A percentile compares a stretch with the other conserved stretches of the same genome.
These are phyloP conservation scores for Backusella tarrabulga DNA, from an alignment of 192 early-diverging fungal genomes.

Conservation along the genomic window DNA sequence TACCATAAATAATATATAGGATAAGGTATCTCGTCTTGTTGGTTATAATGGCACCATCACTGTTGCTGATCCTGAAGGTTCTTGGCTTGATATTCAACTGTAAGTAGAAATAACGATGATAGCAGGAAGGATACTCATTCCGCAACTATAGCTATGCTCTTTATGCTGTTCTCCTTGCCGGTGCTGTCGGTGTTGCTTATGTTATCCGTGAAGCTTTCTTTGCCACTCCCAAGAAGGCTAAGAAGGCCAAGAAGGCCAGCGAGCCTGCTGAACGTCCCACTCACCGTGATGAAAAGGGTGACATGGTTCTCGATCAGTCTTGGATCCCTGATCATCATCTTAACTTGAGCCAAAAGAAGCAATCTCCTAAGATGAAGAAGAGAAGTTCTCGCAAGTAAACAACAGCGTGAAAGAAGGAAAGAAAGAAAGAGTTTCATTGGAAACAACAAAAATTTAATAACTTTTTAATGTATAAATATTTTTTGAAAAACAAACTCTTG, in stretches of 20 bases:
- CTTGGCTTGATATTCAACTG: slow-evolving; percentile 60
- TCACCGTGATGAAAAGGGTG: slow-evolving; percentile 39
- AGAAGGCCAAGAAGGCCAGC: slow-evolving; percentile 29
- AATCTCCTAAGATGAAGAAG: slow-evolving; percentile 35
- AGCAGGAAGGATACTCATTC: not conserved
- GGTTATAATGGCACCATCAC: slow-evolving; percentile 48
- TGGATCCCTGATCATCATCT: slow-evolving; percentile 57
- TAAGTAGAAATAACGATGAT: slow-evolving; percentile 27
- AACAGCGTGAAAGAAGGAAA: not conserved
- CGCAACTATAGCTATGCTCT: slow-evolving; percentile 42
- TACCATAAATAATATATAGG: slow-evolving; percentile 27
- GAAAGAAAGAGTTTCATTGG: not conserved
- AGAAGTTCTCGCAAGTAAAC: slow-evolving; percentile 23
- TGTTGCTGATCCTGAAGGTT: slow-evolving; percentile 44
- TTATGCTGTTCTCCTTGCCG: slow-evolving; percentile 40
- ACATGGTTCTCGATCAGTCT: slow-evolving; percentile 44
- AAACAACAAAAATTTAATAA: not conserved
- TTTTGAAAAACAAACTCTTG: not conserved
- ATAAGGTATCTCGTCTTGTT: slow-evolving; percentile 33
- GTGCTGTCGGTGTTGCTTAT: slow-evolving; percentile 45
- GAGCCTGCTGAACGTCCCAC: slow-evolving; percentile 22
- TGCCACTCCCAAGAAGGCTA: slow-evolving; percentile 31
- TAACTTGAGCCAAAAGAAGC: slow-evolving; percentile 21
- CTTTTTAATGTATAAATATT: not conserved
- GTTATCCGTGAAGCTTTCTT: slow-evolving; percentile 47